Base-by-base conservation (phyloP, 208 protist genomes). In the Crithidia mellificae region DNA sequence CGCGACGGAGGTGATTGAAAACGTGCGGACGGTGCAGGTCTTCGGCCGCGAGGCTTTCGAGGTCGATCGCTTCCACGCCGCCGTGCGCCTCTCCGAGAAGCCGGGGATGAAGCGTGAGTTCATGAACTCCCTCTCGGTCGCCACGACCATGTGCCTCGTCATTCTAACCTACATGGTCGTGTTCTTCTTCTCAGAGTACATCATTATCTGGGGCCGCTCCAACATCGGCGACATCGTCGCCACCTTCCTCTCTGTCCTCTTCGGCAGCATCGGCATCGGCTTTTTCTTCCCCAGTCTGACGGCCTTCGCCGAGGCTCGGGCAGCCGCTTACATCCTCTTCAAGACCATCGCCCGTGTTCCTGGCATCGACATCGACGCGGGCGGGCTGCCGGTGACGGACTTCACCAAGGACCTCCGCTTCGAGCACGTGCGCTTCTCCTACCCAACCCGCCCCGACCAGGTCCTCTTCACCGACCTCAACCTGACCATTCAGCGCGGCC, bases 1-100 rank as follows among this genome's bases (percentile, higher is more conserved):
- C 30, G 90, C 92, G 9, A 92, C 91, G 6, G 88, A 96, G 62
- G 85, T 90, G 55, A 91, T 96, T 38, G 74, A 88, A 43, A 89
- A 87, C 50, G 81, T 95, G 61, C 79, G 85, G 27, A 96, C 90
- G 1, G 92, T 96, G 39, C 83, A 90, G 59, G 66, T 74, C 5
- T 96, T 96, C 51, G 84, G 81, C 11, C 62, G 68, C 6, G 85
- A 94, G 56, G 57, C 68, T 2, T 63, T 77, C 47, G 87, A 91
- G 63, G 59, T 77, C 19, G 70, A 87, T 17, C 81, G 88, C 1
- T 96, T 95, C 54, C 61, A 50, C 34, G 62, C 57, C 0, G 82
- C 83, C 15, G 76, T 95, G 11, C 63, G 77, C 17, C 25, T 64
- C 2, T 68, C 88, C 17, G 44, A 83, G 62, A 68, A 55, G 24